A percentile compares a stretch with the other conserved stretches of the same genome.
These are phyloP conservation scores for Pseudogymnoascus pannorum DNA, from an alignment of 2,329 filamentous ascomycete species.

Conservation along the genomic window DNA sequence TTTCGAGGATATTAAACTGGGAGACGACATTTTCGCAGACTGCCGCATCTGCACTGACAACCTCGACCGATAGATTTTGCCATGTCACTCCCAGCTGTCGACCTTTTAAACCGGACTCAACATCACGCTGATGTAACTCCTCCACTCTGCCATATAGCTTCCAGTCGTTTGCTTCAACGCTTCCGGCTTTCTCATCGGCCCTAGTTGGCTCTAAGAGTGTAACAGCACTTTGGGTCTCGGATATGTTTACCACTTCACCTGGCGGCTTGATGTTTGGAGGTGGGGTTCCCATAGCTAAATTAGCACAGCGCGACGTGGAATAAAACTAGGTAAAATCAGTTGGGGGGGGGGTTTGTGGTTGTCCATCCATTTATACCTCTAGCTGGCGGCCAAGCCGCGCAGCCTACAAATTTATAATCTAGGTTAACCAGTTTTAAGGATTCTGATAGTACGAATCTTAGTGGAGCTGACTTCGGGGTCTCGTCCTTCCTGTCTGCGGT, in stretches of 20 bases:
- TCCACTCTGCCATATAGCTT: background rate
- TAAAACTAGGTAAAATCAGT: background rate
- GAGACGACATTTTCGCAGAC: slow-evolving; percentile 54
- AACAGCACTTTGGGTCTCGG: background rate
- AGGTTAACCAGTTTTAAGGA: background rate
- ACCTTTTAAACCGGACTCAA: background rate
- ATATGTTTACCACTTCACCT: background rate
- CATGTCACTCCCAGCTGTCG: slow-evolving; percentile 66
- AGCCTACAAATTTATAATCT: background rate
- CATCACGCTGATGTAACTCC: background rate
- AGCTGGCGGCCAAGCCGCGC: background rate
- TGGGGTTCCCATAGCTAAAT: background rate
- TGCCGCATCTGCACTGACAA: slow-evolving; percentile 55
- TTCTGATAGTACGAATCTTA: background rate
- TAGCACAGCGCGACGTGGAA: background rate
- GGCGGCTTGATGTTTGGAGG: background rate
- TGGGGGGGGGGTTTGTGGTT: background rate
- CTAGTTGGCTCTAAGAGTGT: background rate
- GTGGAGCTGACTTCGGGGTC: background rate
- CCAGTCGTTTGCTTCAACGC: background rate
- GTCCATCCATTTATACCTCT: background rate
- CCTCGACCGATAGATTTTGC: slow-evolving; percentile 69
- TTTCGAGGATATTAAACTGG: slow-evolving; percentile 47
- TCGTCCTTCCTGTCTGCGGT: background rate
- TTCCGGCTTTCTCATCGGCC: background rate